phyloP scores from a whole-genome alignment of 306 rosid genomes.

The Cicer cuneatum region DNA sequence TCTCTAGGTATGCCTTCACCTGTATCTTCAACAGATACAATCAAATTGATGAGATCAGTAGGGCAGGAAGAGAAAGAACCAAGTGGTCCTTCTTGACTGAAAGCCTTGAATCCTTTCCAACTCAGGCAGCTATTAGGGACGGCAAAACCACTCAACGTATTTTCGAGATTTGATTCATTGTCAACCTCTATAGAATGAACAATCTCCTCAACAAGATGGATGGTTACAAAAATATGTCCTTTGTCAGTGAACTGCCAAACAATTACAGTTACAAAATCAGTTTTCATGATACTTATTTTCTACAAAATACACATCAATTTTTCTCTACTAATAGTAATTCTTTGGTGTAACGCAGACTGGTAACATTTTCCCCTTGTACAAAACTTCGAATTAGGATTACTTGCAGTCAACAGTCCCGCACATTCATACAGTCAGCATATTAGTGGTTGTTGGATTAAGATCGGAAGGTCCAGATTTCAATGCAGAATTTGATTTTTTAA shows the following conservation, averaged over 20 bases:
- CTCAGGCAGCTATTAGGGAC: conserved; percentile 67
- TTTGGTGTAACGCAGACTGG: not conserved
- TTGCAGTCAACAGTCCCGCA: too few relatives aligned
- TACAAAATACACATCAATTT: conserved; percentile 10
- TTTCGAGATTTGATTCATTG: conserved; percentile 57
- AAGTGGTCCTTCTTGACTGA: conserved; percentile 63
- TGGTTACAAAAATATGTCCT: conserved; percentile 92
- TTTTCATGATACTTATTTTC: conserved; percentile 8
- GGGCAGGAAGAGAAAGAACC: conserved; percentile 62
- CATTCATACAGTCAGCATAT: too few relatives aligned
- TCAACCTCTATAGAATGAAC: conserved; percentile 72
- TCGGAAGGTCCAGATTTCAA: too few relatives aligned
- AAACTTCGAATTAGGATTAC: too few relatives aligned
- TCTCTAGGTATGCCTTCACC: conserved; percentile 91
- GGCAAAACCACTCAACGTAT: conserved; percentile 87
- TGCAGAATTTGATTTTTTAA: too few relatives aligned
- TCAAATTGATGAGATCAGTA: conserved; percentile 64
- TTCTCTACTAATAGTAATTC: not conserved
- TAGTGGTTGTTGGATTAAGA: too few relatives aligned
- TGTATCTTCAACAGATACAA: conserved; percentile 96
- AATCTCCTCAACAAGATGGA: conserved; percentile 87
- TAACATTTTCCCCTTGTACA: too few relatives aligned
- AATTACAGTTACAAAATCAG: conserved; percentile 42
- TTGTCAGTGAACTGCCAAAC: conserved; percentile 88
- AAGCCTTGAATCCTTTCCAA: conserved; percentile 73